Percentiles rank a stretch among this genome's conserved stretches.
Conservation (phyloP, 1,284 basidiomycete genomes). For the Papiliotrema nemorosa region DNA sequence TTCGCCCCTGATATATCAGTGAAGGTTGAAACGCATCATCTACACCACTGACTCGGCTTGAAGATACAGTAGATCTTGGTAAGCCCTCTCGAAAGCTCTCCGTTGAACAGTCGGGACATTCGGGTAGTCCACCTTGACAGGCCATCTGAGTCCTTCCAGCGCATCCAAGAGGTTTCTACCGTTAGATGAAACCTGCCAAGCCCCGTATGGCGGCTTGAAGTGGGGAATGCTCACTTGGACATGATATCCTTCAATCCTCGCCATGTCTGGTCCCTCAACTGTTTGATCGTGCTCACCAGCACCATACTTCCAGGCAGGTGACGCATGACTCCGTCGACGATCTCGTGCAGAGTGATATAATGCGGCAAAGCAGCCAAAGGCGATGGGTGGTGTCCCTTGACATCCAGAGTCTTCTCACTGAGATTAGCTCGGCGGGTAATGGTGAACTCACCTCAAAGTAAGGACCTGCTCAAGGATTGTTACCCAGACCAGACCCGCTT, state of each 20-base stretch:
- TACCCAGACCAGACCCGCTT: slow-evolving; percentile 71
- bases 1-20: slow-evolving; percentile 51
- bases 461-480: slow-evolving; percentile 68
- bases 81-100: slow-evolving; percentile 66
- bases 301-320: slow-evolving; percentile 51
- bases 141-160: slow-evolving; percentile 76
- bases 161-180: slow-evolving; percentile 60
- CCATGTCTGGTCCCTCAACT: slow-evolving; percentile 68
- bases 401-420: slow-evolving; percentile 41
- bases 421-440: not conserved
- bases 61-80: slow-evolving; percentile 67
- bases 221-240: slow-evolving; percentile 57
- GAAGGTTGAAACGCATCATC: slow-evolving; percentile 2
- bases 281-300: slow-evolving; percentile 54
- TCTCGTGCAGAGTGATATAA: slow-evolving; percentile 61
- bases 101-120: slow-evolving; percentile 55
- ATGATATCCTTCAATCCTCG: slow-evolving; percentile 62
- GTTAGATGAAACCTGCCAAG: too few species aligned
- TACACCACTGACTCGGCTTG: slow-evolving; percentile 65
- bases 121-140: slow-evolving; percentile 63
- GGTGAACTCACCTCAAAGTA: slow-evolving; percentile 59
- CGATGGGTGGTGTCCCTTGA: slow-evolving; percentile 48
- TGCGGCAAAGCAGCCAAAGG: slow-evolving; percentile 52
- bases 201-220: too few species aligned
- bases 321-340: slow-evolving; percentile 54